Evolutionary conservation across 1,284 basidiomycete species (phyloP).

Genomic region (Coniferiporia sulphurascens): DNA sequence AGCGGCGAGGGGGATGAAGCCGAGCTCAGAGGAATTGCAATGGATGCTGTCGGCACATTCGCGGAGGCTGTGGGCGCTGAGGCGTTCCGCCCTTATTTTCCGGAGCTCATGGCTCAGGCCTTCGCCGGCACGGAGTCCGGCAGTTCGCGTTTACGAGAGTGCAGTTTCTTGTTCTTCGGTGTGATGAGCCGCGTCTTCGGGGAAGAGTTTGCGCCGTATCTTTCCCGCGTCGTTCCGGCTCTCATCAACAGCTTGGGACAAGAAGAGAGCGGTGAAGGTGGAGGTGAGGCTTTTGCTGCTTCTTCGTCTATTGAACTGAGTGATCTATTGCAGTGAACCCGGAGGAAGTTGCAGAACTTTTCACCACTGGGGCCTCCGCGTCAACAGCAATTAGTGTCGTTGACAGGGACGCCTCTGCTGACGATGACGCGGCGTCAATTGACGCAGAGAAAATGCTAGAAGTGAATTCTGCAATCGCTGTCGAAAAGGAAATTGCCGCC

Average conservation of each 20-base stretch:
- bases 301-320: not conserved
- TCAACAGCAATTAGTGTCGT: conserved; percentile 59
- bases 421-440: conserved; percentile 79
- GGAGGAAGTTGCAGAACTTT: conserved; percentile 47
- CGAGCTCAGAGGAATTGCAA: conserved; percentile 95
- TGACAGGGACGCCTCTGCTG: conserved; percentile 52
- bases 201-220: conserved; percentile 88
- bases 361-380: conserved; percentile 70
- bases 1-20: conserved; percentile 82
- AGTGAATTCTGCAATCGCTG: conserved; percentile 94
- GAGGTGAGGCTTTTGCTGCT: not conserved
- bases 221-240: conserved; percentile 83
- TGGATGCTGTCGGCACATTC: conserved; percentile 97
- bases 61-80: conserved; percentile 97
- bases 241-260: conserved; percentile 86
- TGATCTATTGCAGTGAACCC: conserved; percentile 37
- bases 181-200: conserved; percentile 97
- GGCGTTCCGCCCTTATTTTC: conserved; percentile 92
- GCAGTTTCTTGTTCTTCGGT: conserved; percentile 97
- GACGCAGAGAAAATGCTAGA: conserved; percentile 84
- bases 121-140: conserved; percentile 90
- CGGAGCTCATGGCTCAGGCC: conserved; percentile 93
- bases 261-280: conserved; percentile 73
- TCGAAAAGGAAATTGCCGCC: conserved; percentile 99
- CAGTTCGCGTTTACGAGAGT: conserved; percentile 87